phyloP scores from a whole-genome alignment of 2,329 filamentous ascomycete species.

The Pleomassaria siparia region DNA sequence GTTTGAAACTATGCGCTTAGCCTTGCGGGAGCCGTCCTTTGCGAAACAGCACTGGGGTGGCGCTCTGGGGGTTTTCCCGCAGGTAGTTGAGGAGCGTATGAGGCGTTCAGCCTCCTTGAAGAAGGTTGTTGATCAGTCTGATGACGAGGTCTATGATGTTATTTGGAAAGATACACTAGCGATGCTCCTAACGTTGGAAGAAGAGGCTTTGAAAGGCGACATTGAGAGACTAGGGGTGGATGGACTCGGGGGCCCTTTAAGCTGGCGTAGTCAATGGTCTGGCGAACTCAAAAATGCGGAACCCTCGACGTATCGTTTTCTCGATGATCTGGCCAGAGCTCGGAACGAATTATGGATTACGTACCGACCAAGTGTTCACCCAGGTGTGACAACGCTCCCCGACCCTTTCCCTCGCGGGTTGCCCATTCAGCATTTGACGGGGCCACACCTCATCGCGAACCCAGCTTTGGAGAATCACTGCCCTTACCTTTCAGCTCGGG shows the following conservation, averaged over 20 bases:
- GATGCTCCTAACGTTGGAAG: slow-evolving; percentile 24
- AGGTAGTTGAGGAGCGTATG: slow-evolving; percentile 18
- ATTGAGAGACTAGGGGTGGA: slow-evolving; percentile 15
- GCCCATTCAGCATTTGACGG: slow-evolving; percentile 34
- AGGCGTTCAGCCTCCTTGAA: slow-evolving; percentile 10
- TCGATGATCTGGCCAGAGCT: slow-evolving; percentile 38
- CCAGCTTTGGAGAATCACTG: slow-evolving; percentile 12
- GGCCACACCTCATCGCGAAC: slow-evolving; percentile 13
- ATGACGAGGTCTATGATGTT: slow-evolving; percentile 17
- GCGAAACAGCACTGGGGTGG: slow-evolving; percentile 24
- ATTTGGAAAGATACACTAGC: slow-evolving; percentile 26
- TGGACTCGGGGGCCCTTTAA: slow-evolving; percentile 14
- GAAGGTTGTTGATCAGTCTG: slow-evolving; percentile 8
- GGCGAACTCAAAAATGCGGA: slow-evolving; percentile 8
- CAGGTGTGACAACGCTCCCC: slow-evolving; percentile 27
- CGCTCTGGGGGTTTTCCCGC: slow-evolving; percentile 22
- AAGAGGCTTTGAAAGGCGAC: slow-evolving; percentile 17
- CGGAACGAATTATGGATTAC: slow-evolving; percentile 36
- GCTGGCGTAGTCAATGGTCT: background rate
- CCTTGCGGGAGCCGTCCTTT: slow-evolving; percentile 39
- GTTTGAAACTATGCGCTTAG: slow-evolving; percentile 31
- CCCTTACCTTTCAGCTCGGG: slow-evolving; percentile 31
- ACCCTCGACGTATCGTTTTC: slow-evolving; percentile 31
- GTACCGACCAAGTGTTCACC: slow-evolving; percentile 22
- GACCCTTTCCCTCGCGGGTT: slow-evolving; percentile 36